These are phyloP conservation scores for Fraxinus anomala DNA, from an alignment of 257 asterid species.

Conservation along the genomic window DNA sequence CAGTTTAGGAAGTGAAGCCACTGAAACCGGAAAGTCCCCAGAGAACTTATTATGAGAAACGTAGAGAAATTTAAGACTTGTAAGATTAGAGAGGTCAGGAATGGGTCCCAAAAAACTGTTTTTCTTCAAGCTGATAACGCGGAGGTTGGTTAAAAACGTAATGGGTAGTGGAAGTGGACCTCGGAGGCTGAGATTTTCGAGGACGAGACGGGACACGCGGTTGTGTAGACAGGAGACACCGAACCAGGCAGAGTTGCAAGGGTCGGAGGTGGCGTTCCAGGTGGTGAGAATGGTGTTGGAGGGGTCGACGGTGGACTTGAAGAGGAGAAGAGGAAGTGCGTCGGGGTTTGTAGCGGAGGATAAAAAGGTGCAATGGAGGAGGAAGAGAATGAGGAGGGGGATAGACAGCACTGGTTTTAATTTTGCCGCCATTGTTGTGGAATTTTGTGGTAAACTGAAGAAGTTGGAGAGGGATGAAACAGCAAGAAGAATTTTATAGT, in stretches of 20 bases:
- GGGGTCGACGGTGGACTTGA: conserved; percentile 36
- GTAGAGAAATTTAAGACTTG: conserved; percentile 56
- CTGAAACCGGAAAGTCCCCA: conserved; percentile 56
- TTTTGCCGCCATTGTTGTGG: background rate
- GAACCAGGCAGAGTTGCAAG: conserved; percentile 35
- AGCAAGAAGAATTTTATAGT: background rate
- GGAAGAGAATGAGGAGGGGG: background rate
- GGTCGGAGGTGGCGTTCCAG: conserved; percentile 39
- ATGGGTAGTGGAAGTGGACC: conserved; percentile 51
- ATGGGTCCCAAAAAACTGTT: conserved; percentile 63
- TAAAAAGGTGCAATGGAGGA: background rate
- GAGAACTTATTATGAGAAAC: conserved; percentile 64
- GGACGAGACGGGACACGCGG: conserved; percentile 45
- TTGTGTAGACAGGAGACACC: conserved; percentile 39
- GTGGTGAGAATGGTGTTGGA: conserved; percentile 26
- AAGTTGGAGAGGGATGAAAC: background rate
- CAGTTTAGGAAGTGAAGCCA: conserved; percentile 43
- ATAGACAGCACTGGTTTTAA: background rate
- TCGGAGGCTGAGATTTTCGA: conserved; percentile 39
- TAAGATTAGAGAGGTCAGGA: conserved; percentile 72
- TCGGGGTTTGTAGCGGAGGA: conserved; percentile 35
- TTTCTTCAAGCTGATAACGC: conserved; percentile 68
- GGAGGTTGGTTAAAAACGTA: conserved; percentile 51
- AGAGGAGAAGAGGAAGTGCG: conserved; percentile 31
- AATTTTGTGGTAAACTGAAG: background rate